Percentiles rank a stretch among this genome's conserved stretches.
Conservation (phyloP, 2,329 filamentous ascomycete genomes). For the Talaromyces verruculosus region DNA sequence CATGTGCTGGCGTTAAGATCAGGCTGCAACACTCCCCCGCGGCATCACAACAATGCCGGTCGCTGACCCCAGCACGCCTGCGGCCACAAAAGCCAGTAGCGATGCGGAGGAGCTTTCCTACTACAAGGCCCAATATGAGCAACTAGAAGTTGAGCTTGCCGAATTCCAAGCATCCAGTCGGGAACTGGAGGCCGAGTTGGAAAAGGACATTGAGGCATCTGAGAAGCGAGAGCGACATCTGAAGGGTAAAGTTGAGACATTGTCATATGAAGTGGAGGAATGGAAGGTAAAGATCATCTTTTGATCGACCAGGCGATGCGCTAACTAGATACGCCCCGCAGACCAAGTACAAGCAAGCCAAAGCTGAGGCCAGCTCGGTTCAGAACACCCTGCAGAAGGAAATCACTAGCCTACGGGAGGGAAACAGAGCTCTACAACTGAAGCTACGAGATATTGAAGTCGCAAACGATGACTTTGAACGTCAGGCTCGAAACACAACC, state of each 20-base stretch:
- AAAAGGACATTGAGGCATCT: constrained; percentile 92
- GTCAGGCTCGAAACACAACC: constrained; percentile 90
- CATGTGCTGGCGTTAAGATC: constrained; percentile 15
- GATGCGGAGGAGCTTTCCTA: constrained; percentile 73
- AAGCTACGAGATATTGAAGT: constrained; percentile 93
- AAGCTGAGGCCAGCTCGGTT: constrained; percentile 78
- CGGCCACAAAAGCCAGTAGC: constrained; percentile 37
- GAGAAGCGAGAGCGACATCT: constrained; percentile 87
- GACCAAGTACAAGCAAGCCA: constrained; percentile 96
- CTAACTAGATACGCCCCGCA: constrained; percentile 38
- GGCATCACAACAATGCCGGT: constrained; percentile 37
- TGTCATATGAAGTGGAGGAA: constrained; percentile 90
- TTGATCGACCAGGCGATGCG: background rate
- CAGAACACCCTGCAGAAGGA: constrained; percentile 92
- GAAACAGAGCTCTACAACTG: constrained; percentile 76
- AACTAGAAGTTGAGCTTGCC: constrained; percentile 83
- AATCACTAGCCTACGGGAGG: constrained; percentile 84
- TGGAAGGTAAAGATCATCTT: constrained; percentile 77
- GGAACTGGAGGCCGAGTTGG: constrained; percentile 89
- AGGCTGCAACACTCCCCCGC: constrained; percentile 8
- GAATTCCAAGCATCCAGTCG: constrained; percentile 94
- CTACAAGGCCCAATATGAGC: constrained; percentile 95
- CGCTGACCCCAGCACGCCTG: constrained; percentile 40
- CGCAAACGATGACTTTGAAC: constrained; percentile 96
- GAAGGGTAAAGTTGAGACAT: constrained; percentile 79